Conservation (phyloP, 1,139 yeast species). For the Pichia sp. region DNA sequence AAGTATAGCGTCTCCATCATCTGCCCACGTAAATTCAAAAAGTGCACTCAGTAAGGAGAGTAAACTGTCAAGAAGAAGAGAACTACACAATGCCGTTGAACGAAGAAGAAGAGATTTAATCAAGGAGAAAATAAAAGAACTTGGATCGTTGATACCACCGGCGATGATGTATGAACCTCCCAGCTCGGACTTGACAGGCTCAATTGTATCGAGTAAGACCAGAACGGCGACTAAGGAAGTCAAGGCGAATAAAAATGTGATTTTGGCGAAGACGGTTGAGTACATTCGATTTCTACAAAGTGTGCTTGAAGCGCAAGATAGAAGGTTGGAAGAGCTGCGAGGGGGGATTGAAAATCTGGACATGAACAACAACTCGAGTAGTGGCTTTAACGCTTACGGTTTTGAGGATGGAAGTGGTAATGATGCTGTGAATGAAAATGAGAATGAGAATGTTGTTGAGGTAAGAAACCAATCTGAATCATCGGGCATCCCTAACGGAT, state of each 20-base stretch:
- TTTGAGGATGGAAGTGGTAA: not conserved
- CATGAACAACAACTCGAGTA: slow-evolving; percentile 3
- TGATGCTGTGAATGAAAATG: not conserved
- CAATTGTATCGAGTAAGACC: too few species aligned
- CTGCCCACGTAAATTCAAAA: slow-evolving; percentile 33
- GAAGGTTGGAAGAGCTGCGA: slow-evolving; percentile 28
- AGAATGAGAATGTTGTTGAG: not conserved
- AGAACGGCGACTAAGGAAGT: slow-evolving; percentile 47
- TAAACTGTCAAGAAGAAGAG: slow-evolving; percentile 61
- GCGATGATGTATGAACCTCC: slow-evolving; percentile 48
- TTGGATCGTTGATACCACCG: slow-evolving; percentile 68
- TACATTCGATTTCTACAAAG: slow-evolving; percentile 50
- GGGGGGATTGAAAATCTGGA: slow-evolving; percentile 8
- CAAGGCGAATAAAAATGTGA: slow-evolving; percentile 67
- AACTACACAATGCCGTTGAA: slow-evolving; percentile 78
- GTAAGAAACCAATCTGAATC: too few species aligned
- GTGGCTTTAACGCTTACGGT: too few species aligned
- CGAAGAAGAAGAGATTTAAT: slow-evolving; percentile 72
- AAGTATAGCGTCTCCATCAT: slow-evolving; percentile 28
- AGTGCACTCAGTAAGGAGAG: slow-evolving; percentile 58
- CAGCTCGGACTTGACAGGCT: too few species aligned
- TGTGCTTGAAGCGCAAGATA: slow-evolving; percentile 36
- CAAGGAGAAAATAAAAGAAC: slow-evolving; percentile 66
- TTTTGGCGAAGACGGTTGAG: slow-evolving; percentile 61
- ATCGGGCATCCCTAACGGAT: too few species aligned